phyloP scores from a whole-genome alignment of 805 yeast species.

The Lipomyces sp. region DNA sequence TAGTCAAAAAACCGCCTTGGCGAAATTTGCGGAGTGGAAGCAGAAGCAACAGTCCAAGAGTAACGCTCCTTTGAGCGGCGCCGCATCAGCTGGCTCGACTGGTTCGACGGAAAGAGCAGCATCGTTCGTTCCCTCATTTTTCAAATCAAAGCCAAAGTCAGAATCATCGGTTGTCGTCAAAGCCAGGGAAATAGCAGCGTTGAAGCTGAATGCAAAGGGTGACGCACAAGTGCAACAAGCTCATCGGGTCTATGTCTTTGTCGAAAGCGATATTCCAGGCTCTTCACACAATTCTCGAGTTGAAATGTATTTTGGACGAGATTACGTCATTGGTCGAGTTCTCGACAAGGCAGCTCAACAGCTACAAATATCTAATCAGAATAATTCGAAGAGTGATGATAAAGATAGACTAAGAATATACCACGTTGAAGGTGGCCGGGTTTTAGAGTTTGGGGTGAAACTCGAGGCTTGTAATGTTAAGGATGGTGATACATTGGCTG shows the following conservation, averaged over 20 bases:
- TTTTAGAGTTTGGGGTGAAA: constrained; percentile 49
- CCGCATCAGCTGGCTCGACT: constrained; percentile 7
- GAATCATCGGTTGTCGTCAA: constrained; percentile 37
- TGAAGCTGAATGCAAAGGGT: constrained; percentile 59
- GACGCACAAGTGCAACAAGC: constrained; percentile 51
- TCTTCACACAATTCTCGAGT: constrained; percentile 6
- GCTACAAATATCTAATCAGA: constrained; percentile 55
- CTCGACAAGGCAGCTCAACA: constrained; percentile 58
- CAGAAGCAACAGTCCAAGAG: constrained; percentile 14
- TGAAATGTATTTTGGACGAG: constrained; percentile 55
- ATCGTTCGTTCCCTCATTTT: constrained; percentile 11
- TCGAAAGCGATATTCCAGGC: constrained; percentile 28
- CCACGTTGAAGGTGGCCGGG: constrained; percentile 46
- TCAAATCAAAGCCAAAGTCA: constrained; percentile 23
- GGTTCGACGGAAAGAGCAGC: constrained; percentile 1
- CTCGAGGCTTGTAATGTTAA: constrained; percentile 49
- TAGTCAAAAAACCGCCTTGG: constrained; percentile 29
- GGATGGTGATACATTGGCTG: constrained; percentile 57
- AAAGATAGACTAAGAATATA: constrained; percentile 53
- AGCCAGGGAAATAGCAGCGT: constrained; percentile 48
- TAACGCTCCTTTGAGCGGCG: neutral
- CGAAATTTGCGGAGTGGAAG: constrained; percentile 37
- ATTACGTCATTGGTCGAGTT: constrained; percentile 65
- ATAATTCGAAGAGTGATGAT: constrained; percentile 51
- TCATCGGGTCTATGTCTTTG: constrained; percentile 59